Conservation (phyloP, 1,284 basidiomycete genomes). For the Anthracocystis panici-leucophaei region DNA sequence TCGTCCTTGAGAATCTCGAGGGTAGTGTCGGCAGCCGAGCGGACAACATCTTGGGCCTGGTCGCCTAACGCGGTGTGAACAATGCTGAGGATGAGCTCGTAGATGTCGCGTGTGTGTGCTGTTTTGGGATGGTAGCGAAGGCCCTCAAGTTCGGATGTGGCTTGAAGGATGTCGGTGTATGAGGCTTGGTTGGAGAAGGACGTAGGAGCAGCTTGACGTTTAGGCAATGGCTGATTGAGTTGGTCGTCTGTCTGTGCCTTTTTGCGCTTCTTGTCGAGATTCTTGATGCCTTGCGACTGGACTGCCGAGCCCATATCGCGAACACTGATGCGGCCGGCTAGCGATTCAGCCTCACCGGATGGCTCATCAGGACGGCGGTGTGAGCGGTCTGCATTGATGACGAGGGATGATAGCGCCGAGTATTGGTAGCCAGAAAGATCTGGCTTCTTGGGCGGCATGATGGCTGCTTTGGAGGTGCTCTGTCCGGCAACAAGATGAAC, state of each 20-base stretch:
- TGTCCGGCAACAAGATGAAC: neutral
- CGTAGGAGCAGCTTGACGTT: conserved; percentile 76
- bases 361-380: conserved; percentile 76
- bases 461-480: neutral
- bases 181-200: conserved; percentile 72
- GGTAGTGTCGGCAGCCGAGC: conserved; percentile 90
- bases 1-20: conserved; percentile 92
- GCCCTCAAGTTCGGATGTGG: conserved; percentile 84
- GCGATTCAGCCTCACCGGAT: conserved; percentile 92
- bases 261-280: conserved; percentile 91
- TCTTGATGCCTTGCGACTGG: conserved; percentile 84
- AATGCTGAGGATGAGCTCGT: conserved; percentile 88
- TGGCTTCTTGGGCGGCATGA: conserved; percentile 66
- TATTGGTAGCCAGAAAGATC: conserved; percentile 69
- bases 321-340: conserved; percentile 89
- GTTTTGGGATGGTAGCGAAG: conserved; percentile 92
- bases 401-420: conserved; percentile 66
- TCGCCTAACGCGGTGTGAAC: conserved; percentile 81
- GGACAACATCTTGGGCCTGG: conserved; percentile 93
- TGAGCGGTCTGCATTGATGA: conserved; percentile 63
- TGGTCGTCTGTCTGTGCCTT: conserved; percentile 61
- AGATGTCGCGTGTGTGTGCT: conserved; percentile 91
- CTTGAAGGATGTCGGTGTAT: conserved; percentile 72
- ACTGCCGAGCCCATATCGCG: conserved; percentile 94
- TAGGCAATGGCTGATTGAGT: conserved; percentile 36